A percentile compares a stretch with the other conserved stretches of the same genome.
phyloP scores from a whole-genome alignment of 805 yeast genomes.

The Starmerella vaccinii region DNA sequence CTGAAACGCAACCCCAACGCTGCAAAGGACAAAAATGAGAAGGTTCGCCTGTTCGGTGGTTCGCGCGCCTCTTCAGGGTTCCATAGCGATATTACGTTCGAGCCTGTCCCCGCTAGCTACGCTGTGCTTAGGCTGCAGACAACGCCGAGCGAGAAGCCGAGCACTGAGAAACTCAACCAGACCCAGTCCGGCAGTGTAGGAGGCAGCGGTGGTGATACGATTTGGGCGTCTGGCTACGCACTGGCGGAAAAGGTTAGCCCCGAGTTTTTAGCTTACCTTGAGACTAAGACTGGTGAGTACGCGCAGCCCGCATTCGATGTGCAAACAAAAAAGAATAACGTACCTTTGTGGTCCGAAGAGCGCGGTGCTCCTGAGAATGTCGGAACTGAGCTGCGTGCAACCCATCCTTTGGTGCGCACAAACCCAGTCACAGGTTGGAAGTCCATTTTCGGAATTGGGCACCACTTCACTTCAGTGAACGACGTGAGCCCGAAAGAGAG shows the following conservation, averaged over 20 bases:
- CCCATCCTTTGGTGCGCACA: slow-evolving; percentile 50
- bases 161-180: background rate
- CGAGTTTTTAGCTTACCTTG: slow-evolving; percentile 37
- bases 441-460: slow-evolving; percentile 40
- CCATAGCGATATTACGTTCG: slow-evolving; percentile 49
- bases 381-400: slow-evolving; percentile 34
- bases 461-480: slow-evolving; percentile 46
- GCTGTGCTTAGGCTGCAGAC: slow-evolving; percentile 42
- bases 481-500: slow-evolving; percentile 67
- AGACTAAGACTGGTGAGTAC: slow-evolving; percentile 33
- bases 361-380: slow-evolving; percentile 29
- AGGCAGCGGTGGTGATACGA: slow-evolving; percentile 38
- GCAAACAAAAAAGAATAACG: background rate
- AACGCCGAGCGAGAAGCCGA: slow-evolving; percentile 27
- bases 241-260: slow-evolving; percentile 45
- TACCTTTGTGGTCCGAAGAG: slow-evolving; percentile 21
- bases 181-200: slow-evolving; percentile 13
- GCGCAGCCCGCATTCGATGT: slow-evolving; percentile 10
- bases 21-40: background rate
- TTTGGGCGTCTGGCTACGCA: slow-evolving; percentile 42
- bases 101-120: slow-evolving; percentile 44
- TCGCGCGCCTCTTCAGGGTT: slow-evolving; percentile 24
- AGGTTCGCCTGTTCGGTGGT: background rate
- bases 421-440: slow-evolving; percentile 58
- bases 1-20: slow-evolving; percentile 4